Evolutionary conservation across 306 rosid species (phyloP), one percentile per base, ranked within the genome.

Genomic region (Lithocarpus polystachyus): DNA sequence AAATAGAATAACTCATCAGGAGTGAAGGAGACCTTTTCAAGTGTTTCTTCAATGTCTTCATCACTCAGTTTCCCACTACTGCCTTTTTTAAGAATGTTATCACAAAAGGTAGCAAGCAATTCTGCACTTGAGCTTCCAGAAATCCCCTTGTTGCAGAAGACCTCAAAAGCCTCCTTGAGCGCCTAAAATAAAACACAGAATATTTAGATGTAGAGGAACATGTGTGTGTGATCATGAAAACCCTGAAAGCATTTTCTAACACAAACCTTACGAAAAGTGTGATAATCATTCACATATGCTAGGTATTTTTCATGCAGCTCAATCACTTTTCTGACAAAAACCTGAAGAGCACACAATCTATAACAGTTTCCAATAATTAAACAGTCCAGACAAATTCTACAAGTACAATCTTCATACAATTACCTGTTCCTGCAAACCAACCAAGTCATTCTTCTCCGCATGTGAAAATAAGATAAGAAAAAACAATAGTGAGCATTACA

Each of bases 31-130:
- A 94, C 99, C 97, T 94, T 92, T 83, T 92, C 99, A 67, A 92
- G 96, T 73, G 97, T 94, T 86, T 93, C 91, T 84, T 93, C 98
- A 20, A 91, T 84, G 8, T 85, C 97, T 81, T 91, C 95, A 72
- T 91, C 95, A 64, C 91, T 93, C 85, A 90, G 81, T 78, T 87
- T 93, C 89, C 90, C 95, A 77, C 97, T 87, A n/a, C 93, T 93
- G 74, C 95, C 92, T 80, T 89, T 90, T 86, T 93, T 91, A 73
- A 93, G 98, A 68, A 89, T 83, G 79, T 88, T 88, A 80, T 91
- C 97, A 78, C 97, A 91, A 81, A 91, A 93, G 48, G 87, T 85
- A 15, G 93, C 93, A 56, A 93, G 88, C 28, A 91, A 81, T 77
- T 93, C 98, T 0, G 95, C 97, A 85, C 91, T 91, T 54, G 97